These are phyloP conservation scores for Clavariopsis aquatica DNA, from an alignment of 495 filamentous ascomycete genomes.

Conservation along the genomic window DNA sequence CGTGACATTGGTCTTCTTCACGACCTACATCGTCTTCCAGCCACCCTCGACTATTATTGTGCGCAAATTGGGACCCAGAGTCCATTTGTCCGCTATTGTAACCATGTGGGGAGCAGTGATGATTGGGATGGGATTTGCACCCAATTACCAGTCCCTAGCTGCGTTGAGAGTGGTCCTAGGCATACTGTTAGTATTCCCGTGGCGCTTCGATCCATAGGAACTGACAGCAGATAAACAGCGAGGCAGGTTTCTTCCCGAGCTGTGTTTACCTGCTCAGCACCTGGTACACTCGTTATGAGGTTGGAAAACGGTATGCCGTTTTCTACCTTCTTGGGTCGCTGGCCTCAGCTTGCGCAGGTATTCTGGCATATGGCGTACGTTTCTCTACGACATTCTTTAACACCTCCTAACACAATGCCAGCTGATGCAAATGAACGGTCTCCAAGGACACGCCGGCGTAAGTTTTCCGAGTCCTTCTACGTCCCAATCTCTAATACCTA, in stretches of 20 bases:
- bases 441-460: slow-evolving; percentile 51
- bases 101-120: slow-evolving; percentile 54
- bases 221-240: slow-evolving; percentile 29
- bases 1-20: slow-evolving; percentile 66
- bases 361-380: slow-evolving; percentile 66
- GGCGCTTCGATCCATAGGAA: neutral
- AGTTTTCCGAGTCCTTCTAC: no score
- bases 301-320: slow-evolving; percentile 63
- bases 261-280: slow-evolving; percentile 64
- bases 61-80: slow-evolving; percentile 62
- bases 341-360: slow-evolving; percentile 62
- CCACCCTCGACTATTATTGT: slow-evolving; percentile 60
- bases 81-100: slow-evolving; percentile 57
- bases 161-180: slow-evolving; percentile 61
- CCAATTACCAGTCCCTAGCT: slow-evolving; percentile 53
- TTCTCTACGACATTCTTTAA: slow-evolving; percentile 29
- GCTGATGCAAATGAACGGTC: slow-evolving; percentile 38
- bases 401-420: slow-evolving; percentile 40
- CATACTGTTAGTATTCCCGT: slow-evolving; percentile 43
- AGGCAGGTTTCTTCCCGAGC: slow-evolving; percentile 67
- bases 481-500: no score
- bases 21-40: slow-evolving; percentile 66
- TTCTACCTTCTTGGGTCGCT: slow-evolving; percentile 67
- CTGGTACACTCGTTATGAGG: slow-evolving; percentile 66
- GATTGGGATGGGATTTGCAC: slow-evolving; percentile 61